phyloP scores from a whole-genome alignment of 345 rosid species.

The Citropsis articulata region DNA sequence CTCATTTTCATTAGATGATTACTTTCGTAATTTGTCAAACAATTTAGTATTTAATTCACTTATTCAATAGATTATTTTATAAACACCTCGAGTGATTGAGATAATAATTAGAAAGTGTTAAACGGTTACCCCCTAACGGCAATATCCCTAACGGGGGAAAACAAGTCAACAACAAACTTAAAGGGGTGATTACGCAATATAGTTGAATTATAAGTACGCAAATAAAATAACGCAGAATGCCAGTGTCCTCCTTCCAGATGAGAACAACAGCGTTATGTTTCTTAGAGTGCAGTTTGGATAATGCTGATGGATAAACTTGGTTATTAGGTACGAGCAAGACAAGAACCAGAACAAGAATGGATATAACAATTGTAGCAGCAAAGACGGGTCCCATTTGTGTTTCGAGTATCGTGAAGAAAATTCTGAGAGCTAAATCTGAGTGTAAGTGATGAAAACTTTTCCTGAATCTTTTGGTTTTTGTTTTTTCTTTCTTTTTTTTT shows the following conservation, averaged over 20 bases:
- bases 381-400: slow-evolving; percentile 19
- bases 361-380: slow-evolving; percentile 25
- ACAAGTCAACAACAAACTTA: background rate
- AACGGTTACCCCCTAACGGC: too few species aligned
- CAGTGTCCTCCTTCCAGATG: too few species aligned
- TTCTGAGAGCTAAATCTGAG: slow-evolving; percentile 7
- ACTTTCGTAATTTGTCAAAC: too few species aligned
- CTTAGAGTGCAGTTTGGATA: background rate
- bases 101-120: too few species aligned
- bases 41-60: too few species aligned
- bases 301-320: background rate
- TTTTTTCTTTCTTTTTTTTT: too few species aligned
- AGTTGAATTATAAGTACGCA: background rate
- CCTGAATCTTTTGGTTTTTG: background rate
- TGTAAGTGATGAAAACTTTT: slow-evolving; percentile 24
- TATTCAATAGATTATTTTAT: too few species aligned
- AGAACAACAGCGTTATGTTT: background rate
- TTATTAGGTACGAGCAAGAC: background rate
- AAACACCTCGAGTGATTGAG: too few species aligned
- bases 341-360: slow-evolving; percentile 22
- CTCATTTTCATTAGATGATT: too few species aligned
- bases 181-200: background rate
- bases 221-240: too few species aligned
- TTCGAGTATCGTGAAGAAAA: slow-evolving; percentile 9
- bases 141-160: background rate